These are phyloP conservation scores for Clarireedia paspali DNA, from an alignment of 2,329 filamentous ascomycete species.

Conservation along the genomic window DNA sequence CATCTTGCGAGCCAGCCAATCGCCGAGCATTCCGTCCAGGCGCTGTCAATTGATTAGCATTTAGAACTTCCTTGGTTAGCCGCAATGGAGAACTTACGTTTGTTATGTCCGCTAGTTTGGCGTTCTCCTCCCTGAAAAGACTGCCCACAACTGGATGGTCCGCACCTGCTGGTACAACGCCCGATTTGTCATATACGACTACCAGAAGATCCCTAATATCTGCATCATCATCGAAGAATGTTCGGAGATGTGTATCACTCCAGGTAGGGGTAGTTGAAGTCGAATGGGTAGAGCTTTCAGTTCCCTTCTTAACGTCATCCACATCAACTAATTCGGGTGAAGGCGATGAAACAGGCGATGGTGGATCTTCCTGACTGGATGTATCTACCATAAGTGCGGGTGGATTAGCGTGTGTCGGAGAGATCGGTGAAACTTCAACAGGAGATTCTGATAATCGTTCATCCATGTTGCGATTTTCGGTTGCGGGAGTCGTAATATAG, in stretches of 20 bases:
- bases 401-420: constrained; percentile 41
- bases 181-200: constrained; percentile 87
- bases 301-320: constrained; percentile 32
- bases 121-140: constrained; percentile 81
- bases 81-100: constrained; percentile 42
- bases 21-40: constrained; percentile 79
- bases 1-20: constrained; percentile 70
- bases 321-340: constrained; percentile 52
- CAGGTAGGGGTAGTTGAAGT: constrained; percentile 55
- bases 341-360: constrained; percentile 55
- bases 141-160: constrained; percentile 78
- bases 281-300: constrained; percentile 47
- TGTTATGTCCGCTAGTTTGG: constrained; percentile 78
- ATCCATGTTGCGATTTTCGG: constrained; percentile 29
- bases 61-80: background rate
- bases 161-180: constrained; percentile 68
- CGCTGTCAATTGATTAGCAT: constrained; percentile 40
- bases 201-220: constrained; percentile 86
- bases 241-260: constrained; percentile 78
- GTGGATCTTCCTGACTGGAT: constrained; percentile 60
- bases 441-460: constrained; percentile 61
- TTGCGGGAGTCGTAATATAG: constrained; percentile 21
- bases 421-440: constrained; percentile 53
- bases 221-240: constrained; percentile 83
- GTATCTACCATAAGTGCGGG: constrained; percentile 63